Percentiles rank a stretch among this genome's conserved stretches.
phyloP scores from a whole-genome alignment of 2,329 filamentous ascomycete genomes.

The Fusarium miscanthi region DNA sequence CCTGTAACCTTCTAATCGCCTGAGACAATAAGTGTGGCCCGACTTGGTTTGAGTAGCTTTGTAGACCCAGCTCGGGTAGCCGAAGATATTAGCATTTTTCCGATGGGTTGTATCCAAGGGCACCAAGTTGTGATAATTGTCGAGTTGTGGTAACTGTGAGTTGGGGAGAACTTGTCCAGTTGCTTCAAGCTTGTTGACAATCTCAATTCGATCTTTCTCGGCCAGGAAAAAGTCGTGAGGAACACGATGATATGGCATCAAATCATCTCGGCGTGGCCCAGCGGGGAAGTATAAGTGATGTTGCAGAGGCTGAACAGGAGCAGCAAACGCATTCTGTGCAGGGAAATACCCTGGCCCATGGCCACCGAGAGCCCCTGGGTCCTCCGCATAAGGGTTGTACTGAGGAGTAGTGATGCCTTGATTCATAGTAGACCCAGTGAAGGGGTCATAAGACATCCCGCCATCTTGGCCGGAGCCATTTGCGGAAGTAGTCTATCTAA shows the following conservation, averaged over 20 bases:
- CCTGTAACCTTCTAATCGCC: conserved; percentile 88
- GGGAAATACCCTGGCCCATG: conserved; percentile 75
- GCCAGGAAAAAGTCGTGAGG: conserved; percentile 93
- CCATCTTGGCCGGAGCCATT: conserved; percentile 63
- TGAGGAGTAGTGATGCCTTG: conserved; percentile 63
- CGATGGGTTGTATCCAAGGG: conserved; percentile 85
- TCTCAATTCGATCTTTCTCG: conserved; percentile 85
- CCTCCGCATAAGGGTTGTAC: conserved; percentile 83
- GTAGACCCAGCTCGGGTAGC: conserved; percentile 93
- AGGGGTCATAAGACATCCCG: conserved; percentile 68
- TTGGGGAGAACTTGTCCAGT: conserved; percentile 85
- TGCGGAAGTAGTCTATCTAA: conserved; percentile 49
- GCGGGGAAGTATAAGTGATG: conserved; percentile 94
- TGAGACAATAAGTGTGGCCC: conserved; percentile 86
- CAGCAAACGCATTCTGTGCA: conserved; percentile 62
- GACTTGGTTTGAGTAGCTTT: conserved; percentile 92
- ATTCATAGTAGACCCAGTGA: conserved; percentile 67
- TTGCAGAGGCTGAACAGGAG: conserved; percentile 75
- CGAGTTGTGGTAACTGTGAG: conserved; percentile 79
- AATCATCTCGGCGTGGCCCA: conserved; percentile 82
- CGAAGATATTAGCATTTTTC: conserved; percentile 82
- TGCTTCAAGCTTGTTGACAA: conserved; percentile 89
- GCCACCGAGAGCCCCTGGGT: conserved; percentile 67
- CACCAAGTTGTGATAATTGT: conserved; percentile 92
- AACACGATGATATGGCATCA: conserved; percentile 85